A percentile compares a stretch with the other conserved stretches of the same genome.
phyloP scores from a whole-genome alignment of 345 rosid species.

The Salix viminalis region DNA sequence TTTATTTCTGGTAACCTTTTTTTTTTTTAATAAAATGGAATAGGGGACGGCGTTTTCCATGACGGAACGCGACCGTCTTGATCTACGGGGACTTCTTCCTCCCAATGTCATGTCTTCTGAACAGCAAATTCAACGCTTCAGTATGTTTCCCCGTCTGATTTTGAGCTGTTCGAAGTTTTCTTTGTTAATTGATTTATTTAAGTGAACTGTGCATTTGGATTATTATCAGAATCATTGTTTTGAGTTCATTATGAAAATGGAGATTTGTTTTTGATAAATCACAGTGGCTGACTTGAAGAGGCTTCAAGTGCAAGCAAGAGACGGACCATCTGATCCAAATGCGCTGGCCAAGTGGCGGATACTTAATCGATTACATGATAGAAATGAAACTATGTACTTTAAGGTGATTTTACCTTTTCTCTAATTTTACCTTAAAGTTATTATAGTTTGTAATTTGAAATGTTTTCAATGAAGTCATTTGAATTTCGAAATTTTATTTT shows the following conservation, averaged over 20 bases:
- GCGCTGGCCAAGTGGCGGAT: conserved; percentile 95
- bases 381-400: conserved; percentile 96
- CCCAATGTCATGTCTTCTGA: conserved; percentile 77
- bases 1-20: neutral
- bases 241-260: neutral
- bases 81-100: conserved; percentile 95
- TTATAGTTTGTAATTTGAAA: no score
- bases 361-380: conserved; percentile 87
- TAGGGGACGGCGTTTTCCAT: conserved; percentile 95
- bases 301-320: conserved; percentile 83
- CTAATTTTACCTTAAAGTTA: neutral
- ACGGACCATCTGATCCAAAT: conserved; percentile 89
- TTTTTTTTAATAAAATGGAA: neutral
- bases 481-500: neutral
- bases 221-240: no score
- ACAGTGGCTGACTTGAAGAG: conserved; percentile 92
- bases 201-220: no score
- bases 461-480: neutral
- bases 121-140: conserved; percentile 88
- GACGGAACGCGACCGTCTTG: conserved; percentile 93
- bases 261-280: conserved; percentile 4
- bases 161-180: neutral
- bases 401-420: conserved; percentile 37
- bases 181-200: neutral
- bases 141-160: conserved; percentile 38